phyloP scores from a whole-genome alignment of 2,329 filamentous ascomycete species.

The Aspergillus carbonarius region DNA sequence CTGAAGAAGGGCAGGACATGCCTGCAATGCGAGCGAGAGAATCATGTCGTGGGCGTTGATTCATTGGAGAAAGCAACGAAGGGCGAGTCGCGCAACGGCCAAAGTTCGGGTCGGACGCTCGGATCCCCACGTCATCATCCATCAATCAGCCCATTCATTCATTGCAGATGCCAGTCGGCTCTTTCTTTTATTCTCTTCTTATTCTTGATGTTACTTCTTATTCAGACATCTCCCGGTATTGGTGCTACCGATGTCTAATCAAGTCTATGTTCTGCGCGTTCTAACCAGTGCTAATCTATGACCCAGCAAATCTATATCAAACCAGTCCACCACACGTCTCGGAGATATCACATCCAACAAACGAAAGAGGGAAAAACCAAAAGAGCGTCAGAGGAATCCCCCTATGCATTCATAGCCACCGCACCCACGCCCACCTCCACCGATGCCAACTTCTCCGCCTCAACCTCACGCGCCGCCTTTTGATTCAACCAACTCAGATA shows the following conservation, averaged over 20 bases:
- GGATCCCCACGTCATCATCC: slow-evolving; percentile 9
- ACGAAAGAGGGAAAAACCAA: not conserved
- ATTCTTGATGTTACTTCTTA: not conserved
- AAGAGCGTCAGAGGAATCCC: not conserved
- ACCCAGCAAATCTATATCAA: not conserved
- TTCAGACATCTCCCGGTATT: not conserved
- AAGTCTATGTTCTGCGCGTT: slow-evolving; percentile 6
- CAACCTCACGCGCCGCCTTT: slow-evolving; percentile 63
- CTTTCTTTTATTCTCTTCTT: not conserved
- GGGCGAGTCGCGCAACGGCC: not conserved
- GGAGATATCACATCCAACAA: not conserved
- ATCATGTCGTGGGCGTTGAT: slow-evolving; percentile 20
- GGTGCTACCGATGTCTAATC: not conserved
- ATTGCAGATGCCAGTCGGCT: not conserved
- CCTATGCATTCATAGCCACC: slow-evolving; percentile 18
- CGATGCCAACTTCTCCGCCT: slow-evolving; percentile 26
- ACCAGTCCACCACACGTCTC: not conserved
- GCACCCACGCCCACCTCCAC: slow-evolving; percentile 13
- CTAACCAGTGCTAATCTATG: slow-evolving; percentile 12
- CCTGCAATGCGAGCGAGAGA: slow-evolving; percentile 23
- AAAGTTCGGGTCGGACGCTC: not conserved
- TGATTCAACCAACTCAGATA: slow-evolving; percentile 82
- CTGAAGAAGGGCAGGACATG: slow-evolving; percentile 32
- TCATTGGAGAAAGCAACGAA: not conserved
- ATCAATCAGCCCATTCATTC: too few relatives aligned